phyloP scores from a whole-genome alignment of 2,329 filamentous ascomycete species.

The Teratosphaeria destructans region DNA sequence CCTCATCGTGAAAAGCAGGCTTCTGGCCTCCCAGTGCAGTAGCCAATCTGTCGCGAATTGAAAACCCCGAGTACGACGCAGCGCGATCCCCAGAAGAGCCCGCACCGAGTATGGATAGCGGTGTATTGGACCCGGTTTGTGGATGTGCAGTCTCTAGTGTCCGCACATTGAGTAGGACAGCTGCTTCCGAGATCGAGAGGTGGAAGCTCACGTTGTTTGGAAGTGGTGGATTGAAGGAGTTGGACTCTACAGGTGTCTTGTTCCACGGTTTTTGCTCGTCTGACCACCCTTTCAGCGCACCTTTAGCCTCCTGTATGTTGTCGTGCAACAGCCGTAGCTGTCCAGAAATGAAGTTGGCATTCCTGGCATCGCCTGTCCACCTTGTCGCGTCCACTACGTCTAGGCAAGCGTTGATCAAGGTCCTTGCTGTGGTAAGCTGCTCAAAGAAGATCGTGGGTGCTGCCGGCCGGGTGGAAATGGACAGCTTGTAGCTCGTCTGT shows the following conservation, averaged over 20 bases:
- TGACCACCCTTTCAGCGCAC: slow-evolving; percentile 46
- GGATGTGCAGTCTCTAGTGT: slow-evolving; percentile 46
- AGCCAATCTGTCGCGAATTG: slow-evolving; percentile 46
- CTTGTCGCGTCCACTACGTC: slow-evolving; percentile 72
- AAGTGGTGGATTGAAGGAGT: slow-evolving; percentile 52
- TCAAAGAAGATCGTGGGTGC: slow-evolving; percentile 52
- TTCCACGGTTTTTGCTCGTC: slow-evolving; percentile 44
- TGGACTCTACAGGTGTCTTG: slow-evolving; percentile 43
- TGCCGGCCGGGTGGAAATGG: slow-evolving; percentile 42
- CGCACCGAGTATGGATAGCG: slow-evolving; percentile 11
- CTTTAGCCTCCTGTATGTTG: slow-evolving; percentile 51
- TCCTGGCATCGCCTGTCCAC: slow-evolving; percentile 56
- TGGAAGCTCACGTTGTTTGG: slow-evolving; percentile 64
- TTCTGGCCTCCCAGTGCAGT: slow-evolving; percentile 32
- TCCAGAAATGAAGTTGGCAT: slow-evolving; percentile 47
- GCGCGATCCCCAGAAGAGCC: neutral
- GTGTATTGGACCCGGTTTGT: slow-evolving; percentile 25
- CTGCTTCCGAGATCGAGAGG: slow-evolving; percentile 43
- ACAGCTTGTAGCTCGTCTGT: slow-evolving; percentile 40
- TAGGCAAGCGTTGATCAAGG: slow-evolving; percentile 71
- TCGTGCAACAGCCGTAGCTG: slow-evolving; percentile 50
- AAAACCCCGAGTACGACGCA: slow-evolving; percentile 43
- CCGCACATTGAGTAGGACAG: slow-evolving; percentile 55
- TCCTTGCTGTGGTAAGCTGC: slow-evolving; percentile 60
- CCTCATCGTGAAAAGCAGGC: slow-evolving; percentile 48